Conservation (phyloP, 495 filamentous ascomycete genomes). For the Penicillium canescens region DNA sequence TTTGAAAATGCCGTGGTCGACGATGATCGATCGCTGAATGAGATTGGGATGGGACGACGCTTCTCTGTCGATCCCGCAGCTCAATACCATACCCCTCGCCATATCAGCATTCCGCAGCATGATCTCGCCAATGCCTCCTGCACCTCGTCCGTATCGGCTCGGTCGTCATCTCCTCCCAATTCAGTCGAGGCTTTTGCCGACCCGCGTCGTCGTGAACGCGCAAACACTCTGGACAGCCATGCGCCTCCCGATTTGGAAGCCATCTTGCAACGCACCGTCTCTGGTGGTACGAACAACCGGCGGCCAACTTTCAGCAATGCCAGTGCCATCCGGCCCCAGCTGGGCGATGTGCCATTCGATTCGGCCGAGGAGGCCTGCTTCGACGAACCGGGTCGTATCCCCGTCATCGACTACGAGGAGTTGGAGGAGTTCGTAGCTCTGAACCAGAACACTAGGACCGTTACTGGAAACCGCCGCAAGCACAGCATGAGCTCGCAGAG, state of each 20-base stretch:
- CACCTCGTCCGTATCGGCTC: constrained; percentile 59
- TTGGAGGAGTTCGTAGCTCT: constrained; percentile 82
- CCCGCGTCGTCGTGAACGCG: constrained; percentile 63
- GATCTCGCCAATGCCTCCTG: constrained; percentile 45
- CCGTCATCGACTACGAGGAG: constrained; percentile 82
- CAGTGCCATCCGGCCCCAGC: constrained; percentile 47
- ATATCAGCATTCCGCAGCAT: constrained; percentile 43
- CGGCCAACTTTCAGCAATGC: constrained; percentile 65
- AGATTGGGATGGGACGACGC: constrained; percentile 38
- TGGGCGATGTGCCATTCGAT: constrained; percentile 44
- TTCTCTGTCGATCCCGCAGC: constrained; percentile 40
- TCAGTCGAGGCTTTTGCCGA: constrained; percentile 98
- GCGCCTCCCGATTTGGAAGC: constrained; percentile 56
- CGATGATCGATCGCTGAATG: constrained; percentile 60
- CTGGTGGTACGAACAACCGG: constrained; percentile 61
- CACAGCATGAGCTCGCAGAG: constrained; percentile 54
- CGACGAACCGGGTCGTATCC: constrained; percentile 55
- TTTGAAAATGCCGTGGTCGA: constrained; percentile 86
- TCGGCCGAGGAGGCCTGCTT: constrained; percentile 84
- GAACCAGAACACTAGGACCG: constrained; percentile 42
- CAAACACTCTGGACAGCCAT: constrained; percentile 63
- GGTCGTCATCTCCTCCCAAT: constrained; percentile 86
- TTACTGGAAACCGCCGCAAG: constrained; percentile 39
- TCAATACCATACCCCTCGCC: constrained; percentile 38
- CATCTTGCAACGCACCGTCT: constrained; percentile 69